Base-by-base conservation (phyloP, 176 grass and related monocot species). In the Leersia perrieri region DNA sequence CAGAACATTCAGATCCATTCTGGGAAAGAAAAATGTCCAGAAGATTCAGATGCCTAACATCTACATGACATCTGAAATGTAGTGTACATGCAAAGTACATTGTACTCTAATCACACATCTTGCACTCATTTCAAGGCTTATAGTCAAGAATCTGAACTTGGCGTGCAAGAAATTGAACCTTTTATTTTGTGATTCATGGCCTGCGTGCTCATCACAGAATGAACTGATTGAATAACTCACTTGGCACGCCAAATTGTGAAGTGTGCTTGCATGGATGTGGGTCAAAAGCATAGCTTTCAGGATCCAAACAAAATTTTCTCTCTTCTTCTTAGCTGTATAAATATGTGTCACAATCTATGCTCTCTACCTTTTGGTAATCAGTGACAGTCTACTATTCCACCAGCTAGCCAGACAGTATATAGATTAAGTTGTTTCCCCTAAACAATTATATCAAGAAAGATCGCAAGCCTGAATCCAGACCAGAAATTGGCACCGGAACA, bases 201-300 rank as follows among this genome's bases (percentile, higher is more conserved):
- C 69, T 65, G 28, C 71, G 40, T 65, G 20, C 51, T 58, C 34
- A 76, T 71, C 82, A 80, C 82, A 81, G 34, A 36, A 82, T n/a
- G 42, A 77, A 16, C 27, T 5, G 73, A 63, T 89, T 81, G 20
- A 72, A 81, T 89, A 89, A 36, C 71, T 51, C 77, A 82, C 72
- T 58, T 57, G 66, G 72, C 82, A 72, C 55, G 55, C 75, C 69
- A 62, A 40, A 2, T 29, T 41, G 44, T 10, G 12, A 53, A 27
- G 2, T 44, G 33, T 20, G 32, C 44, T 32, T 60, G 32, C 44
- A 26, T 60, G 51, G 49, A 73, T 60, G 31, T 5, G 14, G 76
- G 63, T 75, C 70, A 80, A 33, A 38, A 68, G 63, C 69, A 32
- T 27, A 81, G 11, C 49, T 63, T 63, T 80, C 28, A 44, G 36